Conservation (phyloP, 2,329 filamentous ascomycete species). For the Tolypocladium nubicola region DNA sequence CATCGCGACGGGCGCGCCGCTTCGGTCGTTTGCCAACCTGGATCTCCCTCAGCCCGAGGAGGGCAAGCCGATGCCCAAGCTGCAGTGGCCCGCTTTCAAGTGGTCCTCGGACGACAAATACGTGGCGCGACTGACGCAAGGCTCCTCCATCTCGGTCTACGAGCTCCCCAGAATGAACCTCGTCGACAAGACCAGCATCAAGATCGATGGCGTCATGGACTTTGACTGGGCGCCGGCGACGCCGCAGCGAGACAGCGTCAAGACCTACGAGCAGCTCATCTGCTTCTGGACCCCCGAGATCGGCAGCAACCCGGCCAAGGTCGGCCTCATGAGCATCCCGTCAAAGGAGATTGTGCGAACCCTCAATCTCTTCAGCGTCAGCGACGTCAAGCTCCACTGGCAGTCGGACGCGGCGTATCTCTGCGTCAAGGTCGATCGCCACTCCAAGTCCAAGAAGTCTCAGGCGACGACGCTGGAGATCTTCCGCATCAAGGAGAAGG, state of each 20-base stretch:
- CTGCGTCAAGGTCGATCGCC: slow-evolving; percentile 96
- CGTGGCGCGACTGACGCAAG: slow-evolving; percentile 82
- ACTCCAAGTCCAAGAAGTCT: slow-evolving; percentile 98
- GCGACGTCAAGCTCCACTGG: slow-evolving; percentile 97
- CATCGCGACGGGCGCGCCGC: slow-evolving; percentile 75
- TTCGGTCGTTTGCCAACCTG: slow-evolving; percentile 87
- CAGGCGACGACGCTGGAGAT: slow-evolving; percentile 96
- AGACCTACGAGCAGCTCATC: slow-evolving; percentile 89
- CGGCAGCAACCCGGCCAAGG: slow-evolving; percentile 94
- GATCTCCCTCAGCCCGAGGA: slow-evolving; percentile 56
- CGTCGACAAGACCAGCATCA: slow-evolving; percentile 83
- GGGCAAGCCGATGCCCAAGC: slow-evolving; percentile 66
- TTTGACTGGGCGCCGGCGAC: slow-evolving; percentile 94
- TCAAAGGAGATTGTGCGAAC: slow-evolving; percentile 91
- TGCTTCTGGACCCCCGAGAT: slow-evolving; percentile 99
- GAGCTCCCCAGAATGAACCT: slow-evolving; percentile 83
- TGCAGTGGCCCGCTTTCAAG: slow-evolving; percentile 98
- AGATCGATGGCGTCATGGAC: slow-evolving; percentile 93
- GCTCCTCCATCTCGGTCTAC: slow-evolving; percentile 83
- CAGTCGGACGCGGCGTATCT: slow-evolving; percentile 90
- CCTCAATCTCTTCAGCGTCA: slow-evolving; percentile 95
- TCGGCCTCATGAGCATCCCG: slow-evolving; percentile 90
- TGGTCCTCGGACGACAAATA: slow-evolving; percentile 98
- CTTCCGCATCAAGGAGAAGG: slow-evolving; percentile 95
- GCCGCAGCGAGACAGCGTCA: slow-evolving; percentile 72